Percentiles rank a stretch among this genome's conserved stretches.
phyloP scores from a whole-genome alignment of 257 asterid species.

The Nicotiana tabacum region DNA sequence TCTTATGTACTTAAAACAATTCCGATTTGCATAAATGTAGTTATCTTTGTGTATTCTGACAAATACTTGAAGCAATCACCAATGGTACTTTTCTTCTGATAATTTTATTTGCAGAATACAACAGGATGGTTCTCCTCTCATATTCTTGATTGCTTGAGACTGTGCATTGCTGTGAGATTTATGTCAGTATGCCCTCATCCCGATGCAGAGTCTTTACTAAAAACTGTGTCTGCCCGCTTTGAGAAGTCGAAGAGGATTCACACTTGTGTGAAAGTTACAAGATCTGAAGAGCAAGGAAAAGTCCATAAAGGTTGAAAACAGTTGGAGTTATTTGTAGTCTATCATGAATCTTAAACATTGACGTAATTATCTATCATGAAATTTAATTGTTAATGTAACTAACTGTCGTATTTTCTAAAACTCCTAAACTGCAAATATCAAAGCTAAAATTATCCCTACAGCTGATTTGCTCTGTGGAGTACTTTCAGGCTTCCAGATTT shows the following conservation, averaged over 20 bases:
- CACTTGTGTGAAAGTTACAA: conserved; percentile 32
- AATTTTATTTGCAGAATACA: conserved; percentile 15
- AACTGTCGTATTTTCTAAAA: background rate
- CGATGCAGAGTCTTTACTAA: conserved; percentile 65
- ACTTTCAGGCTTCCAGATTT: background rate
- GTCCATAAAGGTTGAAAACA: conserved; percentile 24
- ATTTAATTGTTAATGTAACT: background rate
- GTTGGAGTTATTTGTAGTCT: background rate
- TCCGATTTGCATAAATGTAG: background rate
- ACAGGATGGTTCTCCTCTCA: conserved; percentile 83
- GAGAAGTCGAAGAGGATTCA: conserved; percentile 55
- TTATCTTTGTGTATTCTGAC: background rate
- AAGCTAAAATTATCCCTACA: background rate
- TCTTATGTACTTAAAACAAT: background rate
- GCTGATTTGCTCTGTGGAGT: background rate
- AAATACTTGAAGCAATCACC: background rate
- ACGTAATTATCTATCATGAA: background rate
- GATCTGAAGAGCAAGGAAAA: conserved; percentile 43
- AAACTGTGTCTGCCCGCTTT: conserved; percentile 48
- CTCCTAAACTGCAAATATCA: background rate
- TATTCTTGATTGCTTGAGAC: conserved; percentile 53
- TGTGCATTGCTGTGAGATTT: conserved; percentile 74
- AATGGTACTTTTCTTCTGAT: background rate
- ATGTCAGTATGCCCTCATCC: conserved; percentile 65
- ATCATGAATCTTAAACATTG: background rate